Evolutionary conservation across 257 asterid species (phyloP), one percentile per base, ranked within the genome.

Genomic region (Solanum etuberosum): DNA sequence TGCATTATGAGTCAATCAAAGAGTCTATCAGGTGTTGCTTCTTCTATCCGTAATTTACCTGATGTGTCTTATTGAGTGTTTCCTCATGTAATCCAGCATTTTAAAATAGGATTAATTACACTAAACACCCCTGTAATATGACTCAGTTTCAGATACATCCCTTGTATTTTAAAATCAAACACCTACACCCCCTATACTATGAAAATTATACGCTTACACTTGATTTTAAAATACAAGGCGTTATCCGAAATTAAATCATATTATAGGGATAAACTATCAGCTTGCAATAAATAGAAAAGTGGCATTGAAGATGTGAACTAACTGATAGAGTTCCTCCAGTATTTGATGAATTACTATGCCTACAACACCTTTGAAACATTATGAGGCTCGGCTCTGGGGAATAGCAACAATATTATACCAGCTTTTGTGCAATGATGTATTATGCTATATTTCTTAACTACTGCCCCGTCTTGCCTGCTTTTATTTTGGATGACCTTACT

Each of bases 1-100:
- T 96, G 86, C 92, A 91, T 85, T 95, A 96, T 18, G 98, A 97
- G 86, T 95, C 98, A 34, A 94, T 97, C 88, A 92, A 93, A 95
- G 89, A 88, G 38, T 92, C 90, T 85, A 91, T 95, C 92, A 97
- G 99, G 99, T 97, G 85, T 78, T 78, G 40, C 37, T 43, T 78
- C 81, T 77, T 43, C 38, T 43, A 78, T 77, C 65, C 25, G 0
- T 78, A 43, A 18, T 43, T 43, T 43, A 43, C 38, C 40, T 43
- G 38, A 77, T 77, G 38, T 25, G 27, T 25, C 84, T 42, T 78
- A 43, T 73, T 8, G 11, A 27, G 38, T 43, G 40, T 78, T 5
- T 40, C 40, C 38, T 15, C 27, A 59, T 16, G 15, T 43, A 25
- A 42, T 78, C 84, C 84, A 43, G 27, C 65, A 78, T 43, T 32